Conservation (phyloP, 2,329 filamentous ascomycete species). For the Pyrenophora graminea region DNA sequence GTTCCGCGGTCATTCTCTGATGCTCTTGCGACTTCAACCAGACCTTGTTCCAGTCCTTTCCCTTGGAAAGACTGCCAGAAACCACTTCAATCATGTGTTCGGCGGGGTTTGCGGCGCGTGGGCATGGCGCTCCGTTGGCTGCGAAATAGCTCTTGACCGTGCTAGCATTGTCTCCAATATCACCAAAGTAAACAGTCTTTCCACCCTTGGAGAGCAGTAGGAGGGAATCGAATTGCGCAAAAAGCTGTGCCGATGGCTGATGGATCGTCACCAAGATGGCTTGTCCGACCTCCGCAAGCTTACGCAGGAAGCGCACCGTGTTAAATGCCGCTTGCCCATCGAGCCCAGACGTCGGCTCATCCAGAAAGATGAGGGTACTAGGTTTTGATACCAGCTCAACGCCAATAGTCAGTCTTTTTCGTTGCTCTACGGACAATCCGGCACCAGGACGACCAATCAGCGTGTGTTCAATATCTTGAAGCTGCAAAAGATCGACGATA, state of each 20-base stretch:
- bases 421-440: constrained; percentile 54
- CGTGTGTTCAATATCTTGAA: constrained; percentile 63
- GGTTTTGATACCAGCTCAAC: constrained; percentile 47
- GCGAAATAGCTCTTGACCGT: constrained; percentile 74
- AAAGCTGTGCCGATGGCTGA: constrained; percentile 87
- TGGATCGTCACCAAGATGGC: constrained; percentile 93
- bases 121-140: constrained; percentile 68
- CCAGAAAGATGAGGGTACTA: constrained; percentile 22
- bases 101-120: constrained; percentile 71
- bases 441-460: constrained; percentile 45
- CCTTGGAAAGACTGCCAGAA: neutral
- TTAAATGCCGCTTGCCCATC: constrained; percentile 82
- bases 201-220: constrained; percentile 75
- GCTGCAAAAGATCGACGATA: constrained; percentile 61
- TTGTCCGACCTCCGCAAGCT: constrained; percentile 74
- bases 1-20: constrained; percentile 32
- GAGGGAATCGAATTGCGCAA: constrained; percentile 81
- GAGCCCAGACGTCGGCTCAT: constrained; percentile 79
- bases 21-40: constrained; percentile 45
- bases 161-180: constrained; percentile 69
- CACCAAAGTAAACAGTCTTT: constrained; percentile 76
- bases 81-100: constrained; percentile 70
- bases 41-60: constrained; percentile 9
- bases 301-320: constrained; percentile 80
- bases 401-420: constrained; percentile 64